Conservation (phyloP, 2,329 filamentous ascomycete species). For the Calycina marina region DNA sequence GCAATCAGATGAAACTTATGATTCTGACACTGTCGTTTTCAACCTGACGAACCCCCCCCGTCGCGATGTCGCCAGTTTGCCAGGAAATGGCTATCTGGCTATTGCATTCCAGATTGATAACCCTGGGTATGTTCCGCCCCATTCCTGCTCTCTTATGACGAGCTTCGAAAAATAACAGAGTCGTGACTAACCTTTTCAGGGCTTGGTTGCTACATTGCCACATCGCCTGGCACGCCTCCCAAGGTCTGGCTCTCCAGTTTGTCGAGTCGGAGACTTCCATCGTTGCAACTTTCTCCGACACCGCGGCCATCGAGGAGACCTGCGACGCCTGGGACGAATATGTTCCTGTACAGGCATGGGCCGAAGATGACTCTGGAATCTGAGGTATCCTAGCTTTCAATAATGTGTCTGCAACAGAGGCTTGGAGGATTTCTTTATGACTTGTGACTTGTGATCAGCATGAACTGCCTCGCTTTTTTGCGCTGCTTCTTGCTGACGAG, state of each 20-base stretch:
- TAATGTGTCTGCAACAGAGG: background rate
- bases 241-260: conserved; percentile 37
- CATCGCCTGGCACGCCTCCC: conserved; percentile 36
- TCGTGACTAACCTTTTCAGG: no score
- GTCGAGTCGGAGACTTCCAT: conserved; percentile 25
- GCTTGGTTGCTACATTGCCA: conserved; percentile 24
- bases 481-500: no score
- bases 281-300: conserved; percentile 8
- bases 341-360: conserved; percentile 5
- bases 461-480: no score
- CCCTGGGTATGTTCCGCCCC: no score
- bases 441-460: no score
- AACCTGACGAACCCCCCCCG: conserved; percentile 32
- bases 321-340: conserved; percentile 15
- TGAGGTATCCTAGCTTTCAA: conserved; percentile 2
- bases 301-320: conserved; percentile 8
- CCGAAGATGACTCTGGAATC: conserved; percentile 19
- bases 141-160: no score
- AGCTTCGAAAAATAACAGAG: no score
- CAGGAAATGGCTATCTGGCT: conserved; percentile 19
- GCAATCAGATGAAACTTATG: conserved; percentile 28
- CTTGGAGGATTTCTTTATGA: no score
- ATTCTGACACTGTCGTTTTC: conserved; percentile 17
- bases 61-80: conserved; percentile 35
- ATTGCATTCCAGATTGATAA: conserved; percentile 22